Evolutionary conservation across 345 rosid species (phyloP), one percentile per base, ranked within the genome.

Genomic region (Anacardium occidentale): DNA sequence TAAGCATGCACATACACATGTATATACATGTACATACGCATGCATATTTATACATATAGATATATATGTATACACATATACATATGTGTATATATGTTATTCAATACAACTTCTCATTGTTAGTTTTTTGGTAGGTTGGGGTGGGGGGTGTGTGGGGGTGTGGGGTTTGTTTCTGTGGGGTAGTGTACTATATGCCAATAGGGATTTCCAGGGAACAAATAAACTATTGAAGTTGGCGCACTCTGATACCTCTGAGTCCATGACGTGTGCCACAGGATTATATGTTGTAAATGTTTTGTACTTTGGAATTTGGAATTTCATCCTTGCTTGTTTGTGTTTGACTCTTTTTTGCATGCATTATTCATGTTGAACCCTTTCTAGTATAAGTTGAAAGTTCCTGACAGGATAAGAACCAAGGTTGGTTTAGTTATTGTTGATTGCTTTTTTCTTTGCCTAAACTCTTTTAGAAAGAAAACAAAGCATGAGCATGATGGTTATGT

Each of bases 401-500:
- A 20, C 44, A 58, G 57, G 24, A 26, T 24, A 15, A n/a, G 57
- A 48, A 26, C 44, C 26, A 25, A 59, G 48, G 59, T 51, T 68
- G 22, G 17, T 56, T 37, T 13, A 48, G 57, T 12, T 68, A 24
- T 48, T 59, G 32, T 45, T 55, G 20, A 44, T 61, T 10, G 22
- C 18, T 29, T 55, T 29, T 61, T 22, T 34, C 25, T 48, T 47
- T 29, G 3, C 51, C 7, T 47, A 14, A 50, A 60, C 60, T 57
- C 69, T 37, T 47, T 40, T 45, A 32, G 22, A 29, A 34, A 44
- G 32, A 26, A 32, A 29, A 29, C 32, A 3, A 59, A 40, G 75
- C 53, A 50, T 75, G 54, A 63, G n/a, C 65, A 68, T 69, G 40
- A 29, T 58, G 61, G 25, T 37, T 64, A 53, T 53, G 15, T 17